Conservation (phyloP, 257 asterid species). For the Agastache rugosa region DNA sequence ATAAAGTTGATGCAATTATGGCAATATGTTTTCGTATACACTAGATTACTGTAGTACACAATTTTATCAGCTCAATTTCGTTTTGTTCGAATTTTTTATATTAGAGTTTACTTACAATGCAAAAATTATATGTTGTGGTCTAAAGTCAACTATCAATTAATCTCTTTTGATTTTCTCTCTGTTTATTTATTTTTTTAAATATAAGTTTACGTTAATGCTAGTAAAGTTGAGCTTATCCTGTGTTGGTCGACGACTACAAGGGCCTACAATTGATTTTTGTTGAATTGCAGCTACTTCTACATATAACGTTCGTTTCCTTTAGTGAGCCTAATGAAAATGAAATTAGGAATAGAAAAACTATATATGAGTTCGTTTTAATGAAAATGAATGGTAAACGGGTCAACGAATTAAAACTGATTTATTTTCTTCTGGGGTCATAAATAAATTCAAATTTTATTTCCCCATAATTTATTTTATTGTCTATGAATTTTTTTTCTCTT, state of each 20-base stretch:
- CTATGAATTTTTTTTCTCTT: too few species aligned
- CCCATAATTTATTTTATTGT: neutral
- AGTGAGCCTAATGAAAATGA: neutral
- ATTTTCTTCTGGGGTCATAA: neutral
- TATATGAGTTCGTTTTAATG: neutral
- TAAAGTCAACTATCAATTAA: neutral
- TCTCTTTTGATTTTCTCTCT: neutral
- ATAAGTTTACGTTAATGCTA: neutral
- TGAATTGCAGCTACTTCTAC: neutral
- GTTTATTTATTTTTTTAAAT: neutral
- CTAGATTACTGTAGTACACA: too few species aligned
- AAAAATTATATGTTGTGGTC: neutral
- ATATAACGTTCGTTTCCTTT: neutral
- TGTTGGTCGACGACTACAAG: neutral
- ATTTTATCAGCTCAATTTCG: too few species aligned
- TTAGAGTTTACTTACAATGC: neutral
- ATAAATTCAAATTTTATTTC: neutral
- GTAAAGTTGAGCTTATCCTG: neutral
- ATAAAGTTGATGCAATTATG: constrained; percentile 3
- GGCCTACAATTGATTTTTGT: neutral
- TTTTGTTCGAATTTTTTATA: too few species aligned
- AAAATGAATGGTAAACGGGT: neutral
- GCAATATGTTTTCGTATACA: too few species aligned
- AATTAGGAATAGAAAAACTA: neutral
- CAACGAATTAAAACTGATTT: neutral